A percentile compares a stretch with the other conserved stretches of the same genome.
These are phyloP conservation scores for Fusarium sp. DNA, from an alignment of 2,329 filamentous ascomycete species.

Conservation along the genomic window DNA sequence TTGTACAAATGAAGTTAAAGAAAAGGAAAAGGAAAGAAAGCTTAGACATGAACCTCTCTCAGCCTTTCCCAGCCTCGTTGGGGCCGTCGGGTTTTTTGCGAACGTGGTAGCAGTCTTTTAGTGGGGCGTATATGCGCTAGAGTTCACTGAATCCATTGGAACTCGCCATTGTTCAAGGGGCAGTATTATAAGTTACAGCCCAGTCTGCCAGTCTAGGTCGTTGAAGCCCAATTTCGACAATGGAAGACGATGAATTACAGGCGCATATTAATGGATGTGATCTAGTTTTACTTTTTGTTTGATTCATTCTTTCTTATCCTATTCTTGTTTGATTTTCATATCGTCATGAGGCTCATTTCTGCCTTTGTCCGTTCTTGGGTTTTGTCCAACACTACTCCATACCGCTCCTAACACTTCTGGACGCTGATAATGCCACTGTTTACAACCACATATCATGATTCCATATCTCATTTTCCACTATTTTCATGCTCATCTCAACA, in stretches of 20 bases:
- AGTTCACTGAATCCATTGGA: conserved; percentile 11
- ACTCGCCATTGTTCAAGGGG: conserved; percentile 3
- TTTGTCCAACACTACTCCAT: neutral
- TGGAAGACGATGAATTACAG: neutral
- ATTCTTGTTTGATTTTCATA: neutral
- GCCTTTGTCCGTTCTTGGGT: neutral
- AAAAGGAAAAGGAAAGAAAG: conserved; percentile 7
- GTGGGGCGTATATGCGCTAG: conserved; percentile 23
- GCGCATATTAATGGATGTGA: neutral
- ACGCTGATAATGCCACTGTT: neutral
- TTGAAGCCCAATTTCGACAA: neutral
- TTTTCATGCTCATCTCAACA: conserved; percentile 1
- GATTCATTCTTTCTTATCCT: conserved; percentile 1
- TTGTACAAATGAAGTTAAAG: conserved; percentile 4
- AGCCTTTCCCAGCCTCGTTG: conserved; percentile 48
- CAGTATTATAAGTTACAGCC: neutral
- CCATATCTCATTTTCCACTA: neutral
- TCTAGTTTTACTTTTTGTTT: conserved; percentile 3
- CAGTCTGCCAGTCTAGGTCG: neutral
- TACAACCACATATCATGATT: neutral
- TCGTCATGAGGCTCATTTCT: conserved; percentile 1
- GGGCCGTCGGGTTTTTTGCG: conserved; percentile 27
- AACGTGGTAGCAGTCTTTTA: conserved; percentile 14
- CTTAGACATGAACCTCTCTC: conserved; percentile 22
- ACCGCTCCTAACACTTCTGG: neutral